Evolutionary conservation across 371 early-diverging fungal genomes (phyloP).

Genomic region (Mortierella sp.): DNA sequence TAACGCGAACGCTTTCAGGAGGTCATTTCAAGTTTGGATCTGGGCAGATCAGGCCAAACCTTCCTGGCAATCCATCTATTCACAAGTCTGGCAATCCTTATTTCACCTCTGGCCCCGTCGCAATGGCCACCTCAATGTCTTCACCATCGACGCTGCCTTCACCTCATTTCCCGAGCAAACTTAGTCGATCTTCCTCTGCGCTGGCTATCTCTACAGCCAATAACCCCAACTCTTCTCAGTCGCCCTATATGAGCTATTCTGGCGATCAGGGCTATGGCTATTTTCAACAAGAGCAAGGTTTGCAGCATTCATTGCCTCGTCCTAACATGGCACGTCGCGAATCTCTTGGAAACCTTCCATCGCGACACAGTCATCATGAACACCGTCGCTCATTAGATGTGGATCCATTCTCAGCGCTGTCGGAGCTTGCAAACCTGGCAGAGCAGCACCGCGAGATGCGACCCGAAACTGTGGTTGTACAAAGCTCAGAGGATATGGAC

Average conservation of each 20-base stretch:
- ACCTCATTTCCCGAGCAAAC: constrained; percentile 13
- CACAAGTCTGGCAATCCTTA: constrained; percentile 32
- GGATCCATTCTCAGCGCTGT: constrained; percentile 40
- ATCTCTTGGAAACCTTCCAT: constrained; percentile 26
- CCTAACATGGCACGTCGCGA: constrained; percentile 32
- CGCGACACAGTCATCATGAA: constrained; percentile 15
- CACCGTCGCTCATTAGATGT: constrained; percentile 34
- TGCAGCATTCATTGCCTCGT: constrained; percentile 41
- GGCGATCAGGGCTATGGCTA: constrained; percentile 24
- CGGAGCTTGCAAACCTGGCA: constrained; percentile 47
- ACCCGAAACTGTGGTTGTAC: constrained; percentile 22
- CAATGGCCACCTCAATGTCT: constrained; percentile 12
- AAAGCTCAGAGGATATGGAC: constrained; percentile 23
- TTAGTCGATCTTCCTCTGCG: constrained; percentile 24
- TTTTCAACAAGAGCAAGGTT: constrained; percentile 37
- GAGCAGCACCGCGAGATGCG: constrained; percentile 43
- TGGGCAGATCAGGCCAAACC: constrained; percentile 32
- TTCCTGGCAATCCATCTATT: constrained; percentile 35
- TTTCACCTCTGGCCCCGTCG: constrained; percentile 10
- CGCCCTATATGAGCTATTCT: constrained; percentile 8
- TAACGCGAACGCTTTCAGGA: constrained; percentile 6
- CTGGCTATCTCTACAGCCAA: constrained; percentile 8
- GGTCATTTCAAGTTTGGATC: background rate
- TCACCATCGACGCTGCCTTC: constrained; percentile 13
- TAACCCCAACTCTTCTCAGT: background rate